These are phyloP conservation scores for Candida sp. DNA, from an alignment of 1,139 yeast species.

Conservation along the genomic window DNA sequence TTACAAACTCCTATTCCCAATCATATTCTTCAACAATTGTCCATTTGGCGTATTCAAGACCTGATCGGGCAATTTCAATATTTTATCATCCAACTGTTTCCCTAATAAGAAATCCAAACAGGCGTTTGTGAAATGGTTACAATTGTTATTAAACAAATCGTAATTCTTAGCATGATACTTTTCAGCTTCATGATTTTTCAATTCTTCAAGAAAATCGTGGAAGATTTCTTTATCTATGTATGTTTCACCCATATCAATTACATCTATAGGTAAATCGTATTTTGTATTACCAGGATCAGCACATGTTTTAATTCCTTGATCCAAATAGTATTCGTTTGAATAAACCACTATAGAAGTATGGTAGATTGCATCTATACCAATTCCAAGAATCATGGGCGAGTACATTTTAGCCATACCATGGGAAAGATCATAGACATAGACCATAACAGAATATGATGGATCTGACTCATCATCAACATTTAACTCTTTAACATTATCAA, in stretches of 20 bases:
- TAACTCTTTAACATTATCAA: neutral
- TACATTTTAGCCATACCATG: slow-evolving; percentile 40
- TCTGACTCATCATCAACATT: slow-evolving; percentile 1
- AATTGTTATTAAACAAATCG: slow-evolving; percentile 62
- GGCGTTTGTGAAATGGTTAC: slow-evolving; percentile 65
- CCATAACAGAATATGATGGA: slow-evolving; percentile 20
- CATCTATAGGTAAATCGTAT: slow-evolving; percentile 56
- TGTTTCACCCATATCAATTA: slow-evolving; percentile 54
- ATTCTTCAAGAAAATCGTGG: slow-evolving; percentile 50
- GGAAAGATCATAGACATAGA: slow-evolving; percentile 66
- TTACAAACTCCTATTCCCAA: slow-evolving; percentile 14
- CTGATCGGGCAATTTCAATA: slow-evolving; percentile 50
- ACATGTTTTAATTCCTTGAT: slow-evolving; percentile 52
- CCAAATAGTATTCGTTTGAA: slow-evolving; percentile 55
- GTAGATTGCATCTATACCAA: slow-evolving; percentile 57
- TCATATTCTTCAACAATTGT: slow-evolving; percentile 32
- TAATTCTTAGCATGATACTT: slow-evolving; percentile 49
- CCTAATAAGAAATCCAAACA: slow-evolving; percentile 60
- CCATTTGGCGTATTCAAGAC: slow-evolving; percentile 65
- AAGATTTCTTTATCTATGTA: slow-evolving; percentile 50
- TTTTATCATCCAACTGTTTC: slow-evolving; percentile 43
- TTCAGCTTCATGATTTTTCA: slow-evolving; percentile 32
- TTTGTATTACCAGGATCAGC: slow-evolving; percentile 51
- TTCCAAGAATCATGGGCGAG: slow-evolving; percentile 44
- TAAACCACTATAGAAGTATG: slow-evolving; percentile 63